Evolutionary conservation across 2,329 filamentous ascomycete genomes (phyloP), one percentile per base, ranked within the genome.

Genomic region (Metarhizium sp.): DNA sequence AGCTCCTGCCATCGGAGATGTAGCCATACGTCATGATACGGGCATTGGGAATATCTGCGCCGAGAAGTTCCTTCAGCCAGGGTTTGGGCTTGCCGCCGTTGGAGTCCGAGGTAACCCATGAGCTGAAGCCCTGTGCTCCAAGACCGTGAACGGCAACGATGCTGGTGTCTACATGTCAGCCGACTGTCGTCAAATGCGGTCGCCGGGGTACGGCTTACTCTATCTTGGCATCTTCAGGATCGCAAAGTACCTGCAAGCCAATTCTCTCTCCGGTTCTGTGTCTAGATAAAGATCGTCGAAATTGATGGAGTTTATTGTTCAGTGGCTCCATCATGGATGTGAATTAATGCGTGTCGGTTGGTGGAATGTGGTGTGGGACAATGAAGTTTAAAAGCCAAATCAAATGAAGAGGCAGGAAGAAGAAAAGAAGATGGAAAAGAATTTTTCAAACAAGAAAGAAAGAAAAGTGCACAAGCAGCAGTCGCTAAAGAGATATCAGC

Each of bases 141-240:
- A 66, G 61, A 43, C 63, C 62, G 50, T 66, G 63, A 43, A 65
- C 62, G 25, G 63, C 64, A 32, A 66, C 64, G 47, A 66, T 64
- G 58, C 64, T 66, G 20, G 29, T n/a, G 29, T 13, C n/a, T 11
- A 5, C 16, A 48, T 40, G 13, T 55, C 18, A 55, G 49, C 6
- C 16, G 32, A 47, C 42, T 10, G n/a, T 45, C 7, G 10, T 34
- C 32, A 34, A 4, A 30, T 14, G 20, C 3, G 32, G 47, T 8
- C 34, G 2, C 13, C 8, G 14, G 13, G 43, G 43, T 11, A 16
- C 7, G 6, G 10, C 62, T 29, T 55, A 65, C 63, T 65, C 63
- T 18, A 65, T 63, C 10, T 61, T 54, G 36, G 63, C 62, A 56
- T 62, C 48, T 30, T 56, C 50, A 7, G 62, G 55, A n/a, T 64